Base-by-base conservation (phyloP, 2,329 filamentous ascomycete genomes). In the Fusarium devonianum region DNA sequence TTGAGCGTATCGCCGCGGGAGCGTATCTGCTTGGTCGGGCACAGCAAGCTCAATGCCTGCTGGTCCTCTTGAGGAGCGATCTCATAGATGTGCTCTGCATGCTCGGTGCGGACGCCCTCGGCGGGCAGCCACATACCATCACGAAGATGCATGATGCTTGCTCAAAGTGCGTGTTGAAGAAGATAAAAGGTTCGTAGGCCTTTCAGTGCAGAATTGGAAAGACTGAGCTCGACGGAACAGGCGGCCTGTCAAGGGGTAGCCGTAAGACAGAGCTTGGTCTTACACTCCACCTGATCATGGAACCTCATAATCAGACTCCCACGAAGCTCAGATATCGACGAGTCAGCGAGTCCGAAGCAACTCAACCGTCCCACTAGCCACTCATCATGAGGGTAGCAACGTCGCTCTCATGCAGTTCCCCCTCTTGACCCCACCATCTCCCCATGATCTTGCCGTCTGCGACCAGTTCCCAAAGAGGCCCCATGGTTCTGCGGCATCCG, bases 71-170 rank as follows among this genome's bases (percentile, higher is more conserved):
- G 75, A 41, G 79, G 67, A 3, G 75, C 76, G 45, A 77, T 69
- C 17, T 75, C 74, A 59, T 80, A 79, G 12, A 88, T 74, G 53
- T 88, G 84, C 69, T 88, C 85, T 23, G 85, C 86, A 60, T 87
- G 87, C 64, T 87, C 82, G 18, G 85, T 76, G 38, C 76, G 75
- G 66, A 85, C 78, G 53, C 78, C 81, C 68, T 84, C 80, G 47
- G 80, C 83, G 30, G 79, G 76, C 37, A 87, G 73, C 86, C 86
- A 88, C 85, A 87, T 72, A 26, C 70, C 70, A 69, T 73, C 68
- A 9, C 70, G 67, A 34, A 73, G 67, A 47, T 65, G 68, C 52
- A 72, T 72, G 39, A 17, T 62, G 53, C 19, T 51, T 37, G n/a
- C n/a, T 23, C n/a, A 16, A 14, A 16, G 12, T 19, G n/a, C 10